Evolutionary conservation across 1,139 yeast species (phyloP).

Genomic region (Zygoascus sp.): DNA sequence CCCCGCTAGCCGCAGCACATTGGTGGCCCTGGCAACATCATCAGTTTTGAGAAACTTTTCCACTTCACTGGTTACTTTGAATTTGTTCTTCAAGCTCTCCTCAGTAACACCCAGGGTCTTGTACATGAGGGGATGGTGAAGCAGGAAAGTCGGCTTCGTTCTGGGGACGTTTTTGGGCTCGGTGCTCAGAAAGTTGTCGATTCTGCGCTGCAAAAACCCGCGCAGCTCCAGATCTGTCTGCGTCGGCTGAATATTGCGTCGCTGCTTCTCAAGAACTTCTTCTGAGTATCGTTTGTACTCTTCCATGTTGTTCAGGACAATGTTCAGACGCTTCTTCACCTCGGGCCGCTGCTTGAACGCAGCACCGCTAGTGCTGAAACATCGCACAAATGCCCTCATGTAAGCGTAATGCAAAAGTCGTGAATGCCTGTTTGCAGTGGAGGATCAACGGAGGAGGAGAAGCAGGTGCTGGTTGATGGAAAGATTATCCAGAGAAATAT

Average conservation of each 20-base stretch:
- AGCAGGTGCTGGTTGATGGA: too few species aligned
- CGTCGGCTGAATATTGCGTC: constrained; percentile 1
- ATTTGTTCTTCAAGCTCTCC: constrained; percentile 20
- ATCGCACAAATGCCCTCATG: background rate
- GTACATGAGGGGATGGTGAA: constrained; percentile 22
- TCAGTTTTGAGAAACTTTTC: constrained; percentile 18
- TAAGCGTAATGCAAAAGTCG: background rate
- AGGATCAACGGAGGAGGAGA: too few species aligned
- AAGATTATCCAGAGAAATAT: too few species aligned
- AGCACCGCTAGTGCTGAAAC: background rate
- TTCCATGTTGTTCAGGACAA: constrained; percentile 7
- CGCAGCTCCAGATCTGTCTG: constrained; percentile 15
- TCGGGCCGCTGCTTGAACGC: constrained; percentile 6
- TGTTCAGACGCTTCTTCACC: constrained; percentile 1
- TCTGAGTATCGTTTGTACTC: constrained; percentile 11
- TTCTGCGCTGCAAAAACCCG: constrained; percentile 1
- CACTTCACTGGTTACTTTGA: constrained; percentile 21
- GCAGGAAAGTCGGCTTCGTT: constrained; percentile 19
- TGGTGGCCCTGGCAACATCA: constrained; percentile 20
- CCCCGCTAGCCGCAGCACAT: constrained; percentile 22
- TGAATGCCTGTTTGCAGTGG: too few species aligned
- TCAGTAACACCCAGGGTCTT: constrained; percentile 21
- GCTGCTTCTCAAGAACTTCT: constrained; percentile 11
- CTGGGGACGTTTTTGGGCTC: constrained; percentile 19
- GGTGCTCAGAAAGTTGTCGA: constrained; percentile 14